Evolutionary conservation across 169 alveolate genomes (phyloP).

Genomic region (Cryptosporidium meleagridis): DNA sequence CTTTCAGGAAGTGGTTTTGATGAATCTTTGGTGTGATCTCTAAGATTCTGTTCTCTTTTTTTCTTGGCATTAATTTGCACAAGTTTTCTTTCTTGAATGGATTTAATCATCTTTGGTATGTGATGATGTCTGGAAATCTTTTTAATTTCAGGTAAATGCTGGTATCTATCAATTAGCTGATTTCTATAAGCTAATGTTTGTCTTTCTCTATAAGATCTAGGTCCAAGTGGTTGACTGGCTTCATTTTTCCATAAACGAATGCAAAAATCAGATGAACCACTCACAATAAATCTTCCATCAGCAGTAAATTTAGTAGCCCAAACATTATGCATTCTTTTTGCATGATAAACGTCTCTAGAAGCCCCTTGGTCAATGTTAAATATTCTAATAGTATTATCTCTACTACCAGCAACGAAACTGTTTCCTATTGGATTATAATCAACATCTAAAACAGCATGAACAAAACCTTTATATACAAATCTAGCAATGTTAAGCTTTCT

Average conservation of each 20-base stretch:
- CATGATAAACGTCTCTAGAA: slow-evolving; percentile 96
- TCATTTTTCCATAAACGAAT: slow-evolving; percentile 96
- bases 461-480: slow-evolving; percentile 93
- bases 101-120: slow-evolving; percentile 86
- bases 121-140: slow-evolving; percentile 89
- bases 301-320: slow-evolving; percentile 90
- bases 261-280: slow-evolving; percentile 97
- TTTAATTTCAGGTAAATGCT: slow-evolving; percentile 86
- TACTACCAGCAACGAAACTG: slow-evolving; percentile 97
- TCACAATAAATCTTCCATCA: slow-evolving; percentile 93
- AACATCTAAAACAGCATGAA: slow-evolving; percentile 93
- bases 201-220: slow-evolving; percentile 81
- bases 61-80: slow-evolving; percentile 80
- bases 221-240: slow-evolving; percentile 86
- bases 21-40: slow-evolving; percentile 38
- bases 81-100: slow-evolving; percentile 80
- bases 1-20: slow-evolving; percentile 62
- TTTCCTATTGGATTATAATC: slow-evolving; percentile 97
- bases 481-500: slow-evolving; percentile 92
- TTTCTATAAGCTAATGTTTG: slow-evolving; percentile 88
- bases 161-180: slow-evolving; percentile 84
- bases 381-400: slow-evolving; percentile 96
- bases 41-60: slow-evolving; percentile 78
- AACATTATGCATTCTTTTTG: slow-evolving; percentile 96
- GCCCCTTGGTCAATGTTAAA: slow-evolving; percentile 91